These are phyloP conservation scores for Talaromyces proteolyticus DNA, from an alignment of 495 filamentous ascomycete genomes.

Conservation along the genomic window DNA sequence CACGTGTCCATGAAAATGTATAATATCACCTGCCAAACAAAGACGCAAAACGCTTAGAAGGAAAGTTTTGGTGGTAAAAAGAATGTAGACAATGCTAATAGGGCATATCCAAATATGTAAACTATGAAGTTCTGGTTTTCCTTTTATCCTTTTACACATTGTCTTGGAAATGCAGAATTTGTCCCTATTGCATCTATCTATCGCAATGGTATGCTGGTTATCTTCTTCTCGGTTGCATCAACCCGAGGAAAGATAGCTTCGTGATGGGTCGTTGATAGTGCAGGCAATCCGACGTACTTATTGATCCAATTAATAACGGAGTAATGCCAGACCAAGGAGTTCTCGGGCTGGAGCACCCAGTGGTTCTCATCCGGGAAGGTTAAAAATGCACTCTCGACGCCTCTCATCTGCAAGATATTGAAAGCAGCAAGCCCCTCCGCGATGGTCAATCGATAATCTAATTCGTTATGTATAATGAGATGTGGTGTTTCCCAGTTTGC, in stretches of 20 bases:
- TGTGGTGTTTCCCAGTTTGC: slow-evolving; percentile 81
- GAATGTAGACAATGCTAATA: too few species aligned
- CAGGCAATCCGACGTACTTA: slow-evolving; percentile 58
- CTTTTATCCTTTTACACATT: too few species aligned
- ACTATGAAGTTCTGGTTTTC: too few species aligned
- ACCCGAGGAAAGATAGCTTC: not conserved
- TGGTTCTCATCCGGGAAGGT: slow-evolving; percentile 83
- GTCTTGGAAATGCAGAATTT: not conserved
- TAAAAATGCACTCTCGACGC: slow-evolving; percentile 48
- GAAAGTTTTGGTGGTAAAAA: too few species aligned
- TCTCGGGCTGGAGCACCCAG: slow-evolving; percentile 92
- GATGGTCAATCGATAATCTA: slow-evolving; percentile 86
- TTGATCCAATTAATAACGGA: slow-evolving; percentile 89
- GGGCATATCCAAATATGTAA: too few species aligned
- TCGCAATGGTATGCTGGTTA: slow-evolving; percentile 4
- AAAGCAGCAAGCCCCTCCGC: slow-evolving; percentile 81
- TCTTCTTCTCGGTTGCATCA: not conserved
- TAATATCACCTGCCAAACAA: too few species aligned
- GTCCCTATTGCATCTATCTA: not conserved
- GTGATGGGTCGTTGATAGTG: slow-evolving; percentile 11
- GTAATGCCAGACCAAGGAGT: slow-evolving; percentile 85
- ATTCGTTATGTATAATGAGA: slow-evolving; percentile 83
- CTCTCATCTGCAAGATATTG: slow-evolving; percentile 71
- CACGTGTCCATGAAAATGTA: too few species aligned
- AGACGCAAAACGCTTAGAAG: too few species aligned